phyloP scores from a whole-genome alignment of 1,284 basidiomycete species.

The Trichosporon faecale region DNA sequence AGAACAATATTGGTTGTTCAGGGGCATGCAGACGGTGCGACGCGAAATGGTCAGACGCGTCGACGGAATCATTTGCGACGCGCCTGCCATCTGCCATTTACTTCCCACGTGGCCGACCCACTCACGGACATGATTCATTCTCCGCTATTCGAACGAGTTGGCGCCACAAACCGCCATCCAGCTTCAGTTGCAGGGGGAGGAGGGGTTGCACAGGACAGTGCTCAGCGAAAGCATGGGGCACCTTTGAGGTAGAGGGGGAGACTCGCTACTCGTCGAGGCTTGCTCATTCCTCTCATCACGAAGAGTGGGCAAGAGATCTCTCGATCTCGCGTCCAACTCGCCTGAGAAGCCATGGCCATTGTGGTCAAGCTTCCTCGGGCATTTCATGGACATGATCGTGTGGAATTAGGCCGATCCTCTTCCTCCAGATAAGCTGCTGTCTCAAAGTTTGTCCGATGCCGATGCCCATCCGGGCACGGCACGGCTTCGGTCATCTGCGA shows the following conservation, averaged over 20 bases:
- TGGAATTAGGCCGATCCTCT: neutral
- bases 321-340: too few species aligned
- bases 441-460: neutral
- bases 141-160: neutral
- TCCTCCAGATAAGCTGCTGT: neutral
- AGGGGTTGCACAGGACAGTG: neutral
- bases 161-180: neutral
- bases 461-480: neutral
- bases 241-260: neutral
- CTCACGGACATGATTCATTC: neutral
- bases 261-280: too few species aligned
- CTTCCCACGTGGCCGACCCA: neutral
- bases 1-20: constrained; percentile 12
- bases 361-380: neutral
- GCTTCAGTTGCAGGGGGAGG: neutral
- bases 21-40: neutral
- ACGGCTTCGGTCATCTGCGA: neutral
- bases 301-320: too few species aligned
- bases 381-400: neutral
- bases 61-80: neutral
- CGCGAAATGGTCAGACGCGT: constrained; percentile 5
- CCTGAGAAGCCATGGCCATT: neutral
- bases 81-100: neutral
- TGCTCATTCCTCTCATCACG: too few species aligned
- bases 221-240: neutral